phyloP scores from a whole-genome alignment of 345 rosid species.

The Fremontodendron californicum region DNA sequence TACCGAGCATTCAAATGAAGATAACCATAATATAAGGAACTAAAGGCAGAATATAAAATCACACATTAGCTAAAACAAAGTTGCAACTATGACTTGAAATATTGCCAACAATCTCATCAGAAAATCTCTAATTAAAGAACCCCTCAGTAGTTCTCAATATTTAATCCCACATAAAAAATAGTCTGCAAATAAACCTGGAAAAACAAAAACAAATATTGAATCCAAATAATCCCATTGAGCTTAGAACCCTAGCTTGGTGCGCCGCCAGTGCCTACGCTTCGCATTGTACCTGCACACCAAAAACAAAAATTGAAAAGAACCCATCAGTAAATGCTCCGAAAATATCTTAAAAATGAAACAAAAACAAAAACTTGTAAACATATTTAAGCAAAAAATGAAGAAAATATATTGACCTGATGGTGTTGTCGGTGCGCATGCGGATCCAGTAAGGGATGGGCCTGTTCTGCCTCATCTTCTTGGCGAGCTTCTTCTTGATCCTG shows the following conservation, averaged over 20 bases:
- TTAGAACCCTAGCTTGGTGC: background rate
- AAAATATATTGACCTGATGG: conserved; percentile 42
- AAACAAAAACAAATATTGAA: background rate
- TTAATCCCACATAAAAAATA: background rate
- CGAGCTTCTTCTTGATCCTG: conserved; percentile 70
- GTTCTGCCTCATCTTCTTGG: conserved; percentile 86
- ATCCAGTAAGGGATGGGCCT: conserved; percentile 77
- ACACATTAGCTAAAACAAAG: background rate
- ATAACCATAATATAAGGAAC: background rate
- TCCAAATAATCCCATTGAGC: background rate
- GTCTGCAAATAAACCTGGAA: background rate
- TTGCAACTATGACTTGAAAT: background rate
- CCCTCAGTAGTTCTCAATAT: background rate
- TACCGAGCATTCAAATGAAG: background rate
- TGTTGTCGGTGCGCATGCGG: conserved; percentile 64
- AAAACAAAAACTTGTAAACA: background rate
- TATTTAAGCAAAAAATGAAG: background rate
- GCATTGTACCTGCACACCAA: conserved; percentile 49
- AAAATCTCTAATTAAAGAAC: background rate
- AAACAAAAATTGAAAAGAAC: background rate
- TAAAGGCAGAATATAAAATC: background rate
- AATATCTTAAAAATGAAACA: background rate
- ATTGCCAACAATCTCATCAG: background rate
- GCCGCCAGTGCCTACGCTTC: conserved; percentile 62
- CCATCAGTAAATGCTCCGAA: background rate